Conservation (phyloP, 495 filamentous ascomycete species). For the Acidiella bohemica region DNA sequence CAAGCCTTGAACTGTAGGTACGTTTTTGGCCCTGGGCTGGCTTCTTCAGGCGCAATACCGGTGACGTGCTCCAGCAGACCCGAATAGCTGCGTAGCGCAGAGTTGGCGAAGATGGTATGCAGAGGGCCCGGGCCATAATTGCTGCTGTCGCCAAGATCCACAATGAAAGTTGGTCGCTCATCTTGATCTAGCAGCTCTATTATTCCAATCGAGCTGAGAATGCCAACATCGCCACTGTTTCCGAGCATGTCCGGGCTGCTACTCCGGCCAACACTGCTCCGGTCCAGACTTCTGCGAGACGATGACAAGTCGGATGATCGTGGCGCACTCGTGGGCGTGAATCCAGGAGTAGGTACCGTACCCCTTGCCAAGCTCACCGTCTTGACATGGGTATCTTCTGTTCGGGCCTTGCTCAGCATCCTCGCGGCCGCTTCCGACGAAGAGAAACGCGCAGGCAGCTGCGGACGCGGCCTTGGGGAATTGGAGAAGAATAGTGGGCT, state of each 20-base stretch:
- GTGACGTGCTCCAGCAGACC: conserved; percentile 38
- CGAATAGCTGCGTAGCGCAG: conserved; percentile 37
- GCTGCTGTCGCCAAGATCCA: conserved; percentile 44
- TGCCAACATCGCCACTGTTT: conserved; percentile 7
- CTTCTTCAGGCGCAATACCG: conserved; percentile 21
- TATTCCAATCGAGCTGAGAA: conserved; percentile 45
- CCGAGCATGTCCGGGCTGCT: conserved; percentile 25
- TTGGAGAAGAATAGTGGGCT: conserved; percentile 50
- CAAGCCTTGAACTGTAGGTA: conserved; percentile 46
- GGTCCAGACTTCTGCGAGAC: conserved; percentile 32
- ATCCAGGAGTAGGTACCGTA: conserved; percentile 35
- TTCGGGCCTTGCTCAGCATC: conserved; percentile 44
- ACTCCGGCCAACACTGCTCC: conserved; percentile 26
- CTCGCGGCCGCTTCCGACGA: conserved; percentile 40
- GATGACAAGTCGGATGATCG: not conserved
- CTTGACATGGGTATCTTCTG: conserved; percentile 41
- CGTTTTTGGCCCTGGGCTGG: conserved; percentile 21
- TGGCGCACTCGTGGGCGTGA: conserved; percentile 35
- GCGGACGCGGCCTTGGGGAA: conserved; percentile 32
- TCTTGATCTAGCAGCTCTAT: conserved; percentile 55
- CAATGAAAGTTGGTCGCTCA: conserved; percentile 51
- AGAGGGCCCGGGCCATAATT: conserved; percentile 40
- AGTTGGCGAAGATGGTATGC: conserved; percentile 46
- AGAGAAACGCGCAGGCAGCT: conserved; percentile 41
- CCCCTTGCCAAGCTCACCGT: conserved; percentile 51